Percentiles rank a stretch among this genome's conserved stretches.
phyloP scores from a whole-genome alignment of 176 grass and related monocot species.

The Eragrostis curvula region DNA sequence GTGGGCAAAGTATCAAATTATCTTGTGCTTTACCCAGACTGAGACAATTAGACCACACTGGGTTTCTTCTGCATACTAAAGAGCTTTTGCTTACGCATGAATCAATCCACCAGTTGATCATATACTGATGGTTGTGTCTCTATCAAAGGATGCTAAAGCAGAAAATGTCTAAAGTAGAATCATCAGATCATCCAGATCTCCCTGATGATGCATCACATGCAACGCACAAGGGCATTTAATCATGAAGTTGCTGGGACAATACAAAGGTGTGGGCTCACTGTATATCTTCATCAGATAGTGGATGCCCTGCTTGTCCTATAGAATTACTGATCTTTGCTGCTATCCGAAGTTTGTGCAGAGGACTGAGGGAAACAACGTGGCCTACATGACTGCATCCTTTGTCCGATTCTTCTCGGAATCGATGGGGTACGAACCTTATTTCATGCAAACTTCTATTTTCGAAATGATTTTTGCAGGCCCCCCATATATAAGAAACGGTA shows the following conservation, averaged over 20 bases:
- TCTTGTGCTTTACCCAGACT: not conserved
- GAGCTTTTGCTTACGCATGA: slow-evolving; percentile 1
- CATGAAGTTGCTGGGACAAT: not conserved
- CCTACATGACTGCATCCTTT: slow-evolving; percentile 27
- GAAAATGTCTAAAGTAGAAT: slow-evolving; percentile 28
- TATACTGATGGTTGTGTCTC: slow-evolving; percentile 21
- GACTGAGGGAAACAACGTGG: not conserved
- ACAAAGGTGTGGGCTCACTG: not conserved
- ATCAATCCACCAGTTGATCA: slow-evolving; percentile 35
- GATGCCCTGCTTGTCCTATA: slow-evolving; percentile 22
- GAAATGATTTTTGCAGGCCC: not conserved
- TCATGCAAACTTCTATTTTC: not conserved
- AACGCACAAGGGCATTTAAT: slow-evolving; percentile 20
- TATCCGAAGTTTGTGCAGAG: slow-evolving; percentile 37
- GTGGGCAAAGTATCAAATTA: slow-evolving; percentile 3
- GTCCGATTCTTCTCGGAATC: not conserved
- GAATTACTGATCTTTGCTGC: slow-evolving; percentile 24
- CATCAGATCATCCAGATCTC: slow-evolving; percentile 26
- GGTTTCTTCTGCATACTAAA: slow-evolving; percentile 2
- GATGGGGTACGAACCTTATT: slow-evolving; percentile 8
- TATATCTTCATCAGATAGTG: slow-evolving; percentile 33
- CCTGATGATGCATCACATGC: slow-evolving; percentile 16
- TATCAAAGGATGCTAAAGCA: slow-evolving; percentile 30
- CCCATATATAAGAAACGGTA: not conserved
- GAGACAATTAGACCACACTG: not conserved